Evolutionary conservation across 176 grass and related monocot species (phyloP).

Genomic region (Triticum urartu): DNA sequence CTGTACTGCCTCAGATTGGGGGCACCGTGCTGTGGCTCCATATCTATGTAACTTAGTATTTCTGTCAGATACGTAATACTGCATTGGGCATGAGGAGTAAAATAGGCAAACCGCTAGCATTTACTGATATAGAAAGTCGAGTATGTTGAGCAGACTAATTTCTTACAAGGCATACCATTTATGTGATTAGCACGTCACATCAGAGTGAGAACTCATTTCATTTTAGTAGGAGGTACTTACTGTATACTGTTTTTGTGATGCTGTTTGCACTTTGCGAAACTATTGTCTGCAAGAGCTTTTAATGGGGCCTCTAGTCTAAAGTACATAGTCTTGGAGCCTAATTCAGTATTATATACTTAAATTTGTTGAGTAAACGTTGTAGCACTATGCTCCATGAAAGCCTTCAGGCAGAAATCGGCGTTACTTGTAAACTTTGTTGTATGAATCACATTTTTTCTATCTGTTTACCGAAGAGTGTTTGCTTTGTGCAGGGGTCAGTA

Average conservation of each 20-base stretch:
- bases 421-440: background rate
- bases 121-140: background rate
- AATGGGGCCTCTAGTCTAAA: background rate
- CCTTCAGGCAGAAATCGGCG: background rate
- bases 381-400: background rate
- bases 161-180: background rate
- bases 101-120: background rate
- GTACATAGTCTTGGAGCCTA: background rate
- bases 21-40: background rate
- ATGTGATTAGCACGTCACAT: background rate
- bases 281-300: too few species aligned
- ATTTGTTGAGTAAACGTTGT: background rate
- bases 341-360: background rate
- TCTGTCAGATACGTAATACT: background rate
- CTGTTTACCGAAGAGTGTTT: slow-evolving; percentile 8
- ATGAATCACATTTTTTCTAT: background rate
- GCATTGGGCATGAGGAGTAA: background rate
- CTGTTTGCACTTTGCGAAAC: background rate
- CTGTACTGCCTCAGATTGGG: too few species aligned
- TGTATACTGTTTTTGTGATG: background rate
- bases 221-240: background rate
- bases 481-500: slow-evolving; percentile 42
- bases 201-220: background rate
- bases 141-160: background rate
- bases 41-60: background rate